Conservation (phyloP, 176 grass and related monocot genomes). For the Zoysia japonica region DNA sequence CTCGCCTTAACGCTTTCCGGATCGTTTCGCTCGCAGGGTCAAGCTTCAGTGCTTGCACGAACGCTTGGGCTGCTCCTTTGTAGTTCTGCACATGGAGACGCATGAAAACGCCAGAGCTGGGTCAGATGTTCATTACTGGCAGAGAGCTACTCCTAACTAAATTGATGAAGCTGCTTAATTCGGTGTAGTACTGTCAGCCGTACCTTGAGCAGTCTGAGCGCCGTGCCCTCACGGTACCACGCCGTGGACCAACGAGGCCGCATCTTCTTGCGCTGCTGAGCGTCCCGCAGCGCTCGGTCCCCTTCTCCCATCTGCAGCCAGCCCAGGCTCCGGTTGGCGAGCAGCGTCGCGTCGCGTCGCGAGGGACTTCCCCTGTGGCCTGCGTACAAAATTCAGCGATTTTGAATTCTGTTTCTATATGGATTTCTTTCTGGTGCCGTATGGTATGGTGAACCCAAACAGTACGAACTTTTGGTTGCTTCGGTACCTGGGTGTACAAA, state of each 20-base stretch:
- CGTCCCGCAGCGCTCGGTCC: not conserved
- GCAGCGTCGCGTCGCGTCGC: not conserved
- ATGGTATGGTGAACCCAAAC: too few relatives aligned
- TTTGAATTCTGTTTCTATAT: too few relatives aligned
- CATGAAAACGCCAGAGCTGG: too few relatives aligned
- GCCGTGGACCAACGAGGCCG: not conserved
- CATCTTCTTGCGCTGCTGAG: not conserved
- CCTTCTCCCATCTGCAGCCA: not conserved
- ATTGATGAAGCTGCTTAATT: not conserved
- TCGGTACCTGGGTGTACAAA: not conserved
- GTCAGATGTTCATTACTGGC: too few relatives aligned
- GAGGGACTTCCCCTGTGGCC: not conserved
- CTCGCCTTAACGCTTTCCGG: too few relatives aligned
- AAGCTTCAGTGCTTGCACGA: too few relatives aligned
- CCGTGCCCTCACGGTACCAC: slow-evolving; percentile 8
- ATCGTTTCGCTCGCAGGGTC: too few relatives aligned
- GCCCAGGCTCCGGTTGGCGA: slow-evolving; percentile 14
- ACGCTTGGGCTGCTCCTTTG: too few relatives aligned
- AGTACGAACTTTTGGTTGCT: too few relatives aligned
- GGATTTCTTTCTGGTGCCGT: too few relatives aligned
- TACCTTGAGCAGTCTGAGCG: slow-evolving; percentile 15
- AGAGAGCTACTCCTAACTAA: not conserved
- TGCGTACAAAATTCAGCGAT: not conserved
- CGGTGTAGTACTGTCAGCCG: not conserved
- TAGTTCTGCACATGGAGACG: too few relatives aligned